Percentiles rank a stretch among this genome's conserved stretches.
Evolutionary conservation across 1,284 basidiomycete genomes (phyloP).

Genomic region (Rhodotorula sp.): DNA sequence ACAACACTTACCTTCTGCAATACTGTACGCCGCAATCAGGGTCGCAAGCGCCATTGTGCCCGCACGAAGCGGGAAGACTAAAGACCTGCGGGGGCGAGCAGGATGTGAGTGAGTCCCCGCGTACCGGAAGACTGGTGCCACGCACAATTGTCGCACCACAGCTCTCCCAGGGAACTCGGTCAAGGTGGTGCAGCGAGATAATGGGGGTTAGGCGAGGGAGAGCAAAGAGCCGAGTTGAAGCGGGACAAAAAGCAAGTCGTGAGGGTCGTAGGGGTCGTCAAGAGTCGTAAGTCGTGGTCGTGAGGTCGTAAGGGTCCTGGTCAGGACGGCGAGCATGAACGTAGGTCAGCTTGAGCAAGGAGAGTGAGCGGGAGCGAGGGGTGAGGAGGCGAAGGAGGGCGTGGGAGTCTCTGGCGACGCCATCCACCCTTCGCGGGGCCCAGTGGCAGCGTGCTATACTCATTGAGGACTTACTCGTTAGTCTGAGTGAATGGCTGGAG

Average conservation of each 20-base stretch:
- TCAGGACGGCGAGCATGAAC: too few relatives aligned
- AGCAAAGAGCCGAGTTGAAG: neutral
- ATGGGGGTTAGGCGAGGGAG: neutral
- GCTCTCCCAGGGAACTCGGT: neutral
- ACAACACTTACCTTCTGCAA: constrained; percentile 22
- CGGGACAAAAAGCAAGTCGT: neutral
- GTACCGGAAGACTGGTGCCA: too few relatives aligned
- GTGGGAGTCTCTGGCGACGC: neutral
- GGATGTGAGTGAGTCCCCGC: too few relatives aligned
- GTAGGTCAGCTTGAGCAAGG: neutral
- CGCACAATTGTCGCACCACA: constrained; percentile 39
- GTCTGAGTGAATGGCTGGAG: too few relatives aligned
- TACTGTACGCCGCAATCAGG: constrained; percentile 24
- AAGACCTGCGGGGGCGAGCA: neutral
- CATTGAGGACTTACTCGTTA: neutral
- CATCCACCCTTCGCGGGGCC: neutral
- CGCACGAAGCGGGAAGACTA: constrained; percentile 27
- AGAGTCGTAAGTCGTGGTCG: constrained; percentile 6
- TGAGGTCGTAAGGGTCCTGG: neutral
- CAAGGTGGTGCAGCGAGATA: neutral
- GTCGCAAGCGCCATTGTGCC: constrained; percentile 27
- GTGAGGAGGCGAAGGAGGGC: neutral
- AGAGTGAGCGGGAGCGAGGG: neutral
- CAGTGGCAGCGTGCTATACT: too few relatives aligned
- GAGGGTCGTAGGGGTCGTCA: constrained; percentile 1